Percentiles rank a stretch among this genome's conserved stretches.
phyloP scores from a whole-genome alignment of 2,329 filamentous ascomycete species.

The Cladobotryum mycophilum region DNA sequence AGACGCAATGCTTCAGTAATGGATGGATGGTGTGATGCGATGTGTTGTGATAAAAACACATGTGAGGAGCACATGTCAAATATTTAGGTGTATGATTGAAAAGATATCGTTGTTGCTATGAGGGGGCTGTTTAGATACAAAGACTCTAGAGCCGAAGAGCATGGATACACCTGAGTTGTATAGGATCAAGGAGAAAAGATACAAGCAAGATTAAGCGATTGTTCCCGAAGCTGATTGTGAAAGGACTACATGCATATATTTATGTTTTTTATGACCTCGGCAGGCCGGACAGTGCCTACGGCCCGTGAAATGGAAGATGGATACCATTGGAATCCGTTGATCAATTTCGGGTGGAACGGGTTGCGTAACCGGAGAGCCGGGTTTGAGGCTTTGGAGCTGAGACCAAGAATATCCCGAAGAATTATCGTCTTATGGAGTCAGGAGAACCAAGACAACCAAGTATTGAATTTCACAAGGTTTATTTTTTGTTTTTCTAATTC shows the following conservation, averaged over 20 bases:
- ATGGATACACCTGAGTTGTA: background rate
- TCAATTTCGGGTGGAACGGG: too few species aligned
- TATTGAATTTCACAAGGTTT: too few species aligned
- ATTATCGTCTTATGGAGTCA: slow-evolving; percentile 5
- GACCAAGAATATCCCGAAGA: slow-evolving; percentile 1
- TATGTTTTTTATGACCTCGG: too few species aligned
- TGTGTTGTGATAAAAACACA: background rate
- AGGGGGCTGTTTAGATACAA: background rate
- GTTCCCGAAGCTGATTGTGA: too few species aligned
- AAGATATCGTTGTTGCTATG: background rate
- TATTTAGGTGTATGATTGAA: background rate
- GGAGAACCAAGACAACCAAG: background rate
- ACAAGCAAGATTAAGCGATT: too few species aligned
- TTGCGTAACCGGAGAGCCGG: too few species aligned
- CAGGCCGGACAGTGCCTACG: too few species aligned
- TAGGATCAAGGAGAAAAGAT: background rate
- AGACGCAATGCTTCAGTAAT: slow-evolving; percentile 83
- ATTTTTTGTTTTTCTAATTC: too few species aligned
- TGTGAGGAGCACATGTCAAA: background rate
- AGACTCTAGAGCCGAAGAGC: background rate
- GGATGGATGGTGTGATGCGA: slow-evolving; percentile 21
- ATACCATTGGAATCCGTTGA: too few species aligned
- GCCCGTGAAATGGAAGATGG: too few species aligned
- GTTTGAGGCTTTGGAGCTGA: background rate
- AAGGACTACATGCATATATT: too few species aligned